Evolutionary conservation across 2,329 filamentous ascomycete genomes (phyloP).

Genomic region (Botryotinia calthae): DNA sequence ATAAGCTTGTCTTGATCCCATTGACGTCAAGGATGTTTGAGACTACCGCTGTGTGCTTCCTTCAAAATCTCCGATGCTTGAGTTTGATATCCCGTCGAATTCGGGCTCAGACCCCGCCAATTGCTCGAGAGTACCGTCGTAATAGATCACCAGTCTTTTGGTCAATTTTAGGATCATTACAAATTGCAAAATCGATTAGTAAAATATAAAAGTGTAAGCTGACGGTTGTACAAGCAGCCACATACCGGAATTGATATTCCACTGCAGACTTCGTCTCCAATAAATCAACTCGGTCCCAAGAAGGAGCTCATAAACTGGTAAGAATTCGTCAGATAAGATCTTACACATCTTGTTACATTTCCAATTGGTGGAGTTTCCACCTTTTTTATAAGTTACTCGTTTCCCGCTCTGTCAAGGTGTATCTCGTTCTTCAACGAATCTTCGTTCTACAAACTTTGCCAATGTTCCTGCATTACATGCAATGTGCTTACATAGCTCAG

Average conservation of each 20-base stretch:
- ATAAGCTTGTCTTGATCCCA: neutral
- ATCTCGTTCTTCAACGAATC: constrained; percentile 3
- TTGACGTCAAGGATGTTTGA: neutral
- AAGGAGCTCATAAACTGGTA: neutral
- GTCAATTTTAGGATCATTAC: neutral
- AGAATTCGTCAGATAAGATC: constrained; percentile 2
- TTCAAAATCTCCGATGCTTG: neutral
- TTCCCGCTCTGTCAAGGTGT: neutral
- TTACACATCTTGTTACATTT: neutral
- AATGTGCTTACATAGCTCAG: constrained; percentile 9
- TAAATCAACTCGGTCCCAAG: neutral
- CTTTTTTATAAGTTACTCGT: neutral
- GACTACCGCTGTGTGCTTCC: neutral
- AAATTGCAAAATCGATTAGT: constrained; percentile 16
- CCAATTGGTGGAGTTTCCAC: neutral
- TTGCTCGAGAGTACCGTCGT: neutral
- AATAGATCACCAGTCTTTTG: neutral
- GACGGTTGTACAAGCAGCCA: constrained; percentile 9
- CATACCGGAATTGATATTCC: neutral
- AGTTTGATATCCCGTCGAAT: neutral
- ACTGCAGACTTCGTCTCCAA: neutral
- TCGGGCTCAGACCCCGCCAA: neutral
- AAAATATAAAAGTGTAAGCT: constrained; percentile 15
- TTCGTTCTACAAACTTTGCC: neutral
- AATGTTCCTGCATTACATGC: constrained; percentile 2